phyloP scores from a whole-genome alignment of 78 protist species.

The Mastigamoeba balamuthi region DNA sequence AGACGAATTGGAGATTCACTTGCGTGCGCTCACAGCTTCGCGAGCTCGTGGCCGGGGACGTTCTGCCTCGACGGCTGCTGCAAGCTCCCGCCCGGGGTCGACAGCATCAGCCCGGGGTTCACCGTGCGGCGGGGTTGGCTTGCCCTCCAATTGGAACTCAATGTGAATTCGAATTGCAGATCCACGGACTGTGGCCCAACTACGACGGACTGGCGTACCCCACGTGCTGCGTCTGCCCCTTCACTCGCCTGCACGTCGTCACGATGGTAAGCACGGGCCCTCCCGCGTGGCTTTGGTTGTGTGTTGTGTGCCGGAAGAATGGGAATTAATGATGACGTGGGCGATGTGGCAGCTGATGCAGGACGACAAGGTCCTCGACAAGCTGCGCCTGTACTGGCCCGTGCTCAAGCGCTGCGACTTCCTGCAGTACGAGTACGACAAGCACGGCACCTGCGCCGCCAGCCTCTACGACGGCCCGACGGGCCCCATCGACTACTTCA shows the following conservation, averaged over 20 bases:
- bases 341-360: background rate
- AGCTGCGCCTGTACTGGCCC: background rate
- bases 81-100: background rate
- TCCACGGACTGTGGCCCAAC: background rate
- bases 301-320: background rate
- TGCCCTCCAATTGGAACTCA: too few relatives aligned
- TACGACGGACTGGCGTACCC: background rate
- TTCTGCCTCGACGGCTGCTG: background rate
- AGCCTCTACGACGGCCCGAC: background rate
- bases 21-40: too few relatives aligned
- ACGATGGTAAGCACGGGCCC: too few relatives aligned
- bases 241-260: background rate
- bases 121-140: too few relatives aligned
- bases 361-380: background rate
- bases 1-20: too few relatives aligned
- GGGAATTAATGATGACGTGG: background rate
- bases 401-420: background rate
- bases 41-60: background rate
- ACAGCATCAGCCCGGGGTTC: background rate
- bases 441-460: background rate
- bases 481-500: background rate
- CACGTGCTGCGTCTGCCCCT: background rate
- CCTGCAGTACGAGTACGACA: background rate
- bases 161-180: too few relatives aligned
- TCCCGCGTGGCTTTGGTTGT: too few relatives aligned